Base-by-base conservation (phyloP, 2,329 filamentous ascomycete genomes). In the Colletotrichum lini region DNA sequence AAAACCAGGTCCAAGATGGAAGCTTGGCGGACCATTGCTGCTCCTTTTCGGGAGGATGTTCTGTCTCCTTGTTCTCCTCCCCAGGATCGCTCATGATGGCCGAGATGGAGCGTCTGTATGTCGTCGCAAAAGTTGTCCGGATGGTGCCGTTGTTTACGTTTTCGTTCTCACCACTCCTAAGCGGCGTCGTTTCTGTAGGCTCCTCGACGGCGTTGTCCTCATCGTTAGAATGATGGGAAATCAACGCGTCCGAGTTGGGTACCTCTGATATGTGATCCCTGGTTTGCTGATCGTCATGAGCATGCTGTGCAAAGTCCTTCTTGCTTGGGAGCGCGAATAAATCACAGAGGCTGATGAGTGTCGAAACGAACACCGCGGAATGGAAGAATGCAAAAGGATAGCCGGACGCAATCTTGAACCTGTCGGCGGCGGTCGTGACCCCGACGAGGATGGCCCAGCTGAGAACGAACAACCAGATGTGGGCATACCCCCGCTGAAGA, bases 321-420 rank as follows among this genome's bases (percentile, higher is more conserved):
- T 95, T 97, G 45, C 84, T 88, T 2, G 91, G 91, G 73, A 98
- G 85, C 16, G 90, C 89, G 77, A 97, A 96, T 9, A 96, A 85
- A 79, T 99, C 96, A 52, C 93, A 80, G 62, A 98, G 91, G 0
- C 92, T 91, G 64, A 98, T 89, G 73, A 94, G 83, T 0, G 94
- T 85, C 0, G 95, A 91, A 9, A 95, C 78, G 77, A 95, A 97
- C 4, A 93, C 85, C 6, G 91, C 90, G 0, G 92, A 90, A 75
- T 96, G 92, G 77, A 95, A 92, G 75, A 98, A 93, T 6, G 96
- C 89, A 57, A 95, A 87, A 73, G 94, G 90, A 79, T 98, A 99
- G 10, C 94, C 92, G 35, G 92, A 91, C 10, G 89, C 92, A 61
- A 96, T 85, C 18, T 92, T 88, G 75, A 91, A 87, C 23, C 93